Evolutionary conservation across 23 red algal species (phyloP).

Genomic region (Gracilariopsis chorda): DNA sequence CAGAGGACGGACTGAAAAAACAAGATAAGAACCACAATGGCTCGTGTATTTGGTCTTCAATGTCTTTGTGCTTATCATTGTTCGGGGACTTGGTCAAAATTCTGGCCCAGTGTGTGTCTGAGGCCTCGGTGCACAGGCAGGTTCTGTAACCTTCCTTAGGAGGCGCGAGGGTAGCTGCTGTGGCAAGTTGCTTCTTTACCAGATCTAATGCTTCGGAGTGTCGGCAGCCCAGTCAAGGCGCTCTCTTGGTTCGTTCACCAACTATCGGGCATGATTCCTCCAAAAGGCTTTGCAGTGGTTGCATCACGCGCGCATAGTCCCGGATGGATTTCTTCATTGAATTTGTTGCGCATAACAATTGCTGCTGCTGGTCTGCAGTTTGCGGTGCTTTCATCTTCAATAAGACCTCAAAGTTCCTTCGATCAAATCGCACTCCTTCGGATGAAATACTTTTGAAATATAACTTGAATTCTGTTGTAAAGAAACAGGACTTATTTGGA

Average conservation of each 20-base stretch:
- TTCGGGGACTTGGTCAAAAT: background rate
- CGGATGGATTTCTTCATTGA: slow-evolving; percentile 11
- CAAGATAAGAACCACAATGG: background rate
- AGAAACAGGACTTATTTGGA: background rate
- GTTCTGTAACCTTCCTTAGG: background rate
- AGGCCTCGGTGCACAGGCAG: slow-evolving; percentile 27
- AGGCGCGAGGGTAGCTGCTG: background rate
- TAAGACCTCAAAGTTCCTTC: background rate
- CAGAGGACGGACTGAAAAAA: background rate
- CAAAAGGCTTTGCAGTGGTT: background rate
- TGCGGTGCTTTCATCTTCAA: background rate
- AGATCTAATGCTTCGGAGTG: background rate
- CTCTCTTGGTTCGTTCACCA: background rate
- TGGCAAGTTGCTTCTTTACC: slow-evolving; percentile 1
- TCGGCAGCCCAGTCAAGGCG: background rate
- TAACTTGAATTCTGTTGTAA: background rate
- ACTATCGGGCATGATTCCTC: background rate
- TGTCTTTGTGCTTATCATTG: background rate
- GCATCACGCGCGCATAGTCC: background rate
- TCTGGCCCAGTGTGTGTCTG: slow-evolving; percentile 21
- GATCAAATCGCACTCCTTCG: background rate
- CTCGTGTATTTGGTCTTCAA: slow-evolving; percentile 11
- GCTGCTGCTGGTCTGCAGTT: background rate
- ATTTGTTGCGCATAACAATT: slow-evolving; percentile 17
- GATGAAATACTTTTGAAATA: background rate